Evolutionary conservation across 1,284 basidiomycete genomes (phyloP).

Genomic region (Ustanciosporium gigantosporum): DNA sequence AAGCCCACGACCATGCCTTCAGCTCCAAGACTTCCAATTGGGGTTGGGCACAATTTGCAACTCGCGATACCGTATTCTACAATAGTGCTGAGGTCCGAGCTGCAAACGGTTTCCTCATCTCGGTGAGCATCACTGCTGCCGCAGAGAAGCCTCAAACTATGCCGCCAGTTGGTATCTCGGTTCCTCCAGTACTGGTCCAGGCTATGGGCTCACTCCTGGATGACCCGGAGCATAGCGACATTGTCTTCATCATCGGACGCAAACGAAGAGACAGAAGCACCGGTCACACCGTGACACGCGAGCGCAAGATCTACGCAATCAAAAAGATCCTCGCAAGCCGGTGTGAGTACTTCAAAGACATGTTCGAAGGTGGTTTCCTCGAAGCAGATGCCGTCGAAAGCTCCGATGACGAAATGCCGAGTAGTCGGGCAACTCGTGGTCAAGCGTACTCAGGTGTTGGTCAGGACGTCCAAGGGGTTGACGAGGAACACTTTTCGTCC

Average conservation of each 20-base stretch:
- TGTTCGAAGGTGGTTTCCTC: constrained; percentile 56
- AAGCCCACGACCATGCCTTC: constrained; percentile 81
- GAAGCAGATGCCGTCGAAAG: constrained; percentile 51
- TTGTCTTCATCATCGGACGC: constrained; percentile 44
- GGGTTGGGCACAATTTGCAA: constrained; percentile 70
- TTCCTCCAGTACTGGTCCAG: constrained; percentile 71
- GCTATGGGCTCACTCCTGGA: constrained; percentile 75
- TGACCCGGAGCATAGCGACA: constrained; percentile 72
- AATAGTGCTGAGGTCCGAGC: constrained; percentile 67
- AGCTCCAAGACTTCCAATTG: constrained; percentile 70
- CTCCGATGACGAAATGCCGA: constrained; percentile 34
- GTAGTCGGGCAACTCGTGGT: background rate
- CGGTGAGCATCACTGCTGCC: constrained; percentile 76
- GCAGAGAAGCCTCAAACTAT: constrained; percentile 67
- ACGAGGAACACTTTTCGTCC: constrained; percentile 8
- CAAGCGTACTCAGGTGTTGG: constrained; percentile 12
- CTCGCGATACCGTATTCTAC: constrained; percentile 74
- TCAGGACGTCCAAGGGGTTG: background rate
- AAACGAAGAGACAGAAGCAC: constrained; percentile 21
- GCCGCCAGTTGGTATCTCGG: constrained; percentile 20
- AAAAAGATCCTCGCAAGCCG: constrained; percentile 61
- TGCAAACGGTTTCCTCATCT: constrained; percentile 71
- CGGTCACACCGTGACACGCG: constrained; percentile 26
- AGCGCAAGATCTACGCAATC: constrained; percentile 60
- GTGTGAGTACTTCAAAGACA: constrained; percentile 60